phyloP scores from a whole-genome alignment of 176 grass and related monocot species.

The Phoenix roebelenii region DNA sequence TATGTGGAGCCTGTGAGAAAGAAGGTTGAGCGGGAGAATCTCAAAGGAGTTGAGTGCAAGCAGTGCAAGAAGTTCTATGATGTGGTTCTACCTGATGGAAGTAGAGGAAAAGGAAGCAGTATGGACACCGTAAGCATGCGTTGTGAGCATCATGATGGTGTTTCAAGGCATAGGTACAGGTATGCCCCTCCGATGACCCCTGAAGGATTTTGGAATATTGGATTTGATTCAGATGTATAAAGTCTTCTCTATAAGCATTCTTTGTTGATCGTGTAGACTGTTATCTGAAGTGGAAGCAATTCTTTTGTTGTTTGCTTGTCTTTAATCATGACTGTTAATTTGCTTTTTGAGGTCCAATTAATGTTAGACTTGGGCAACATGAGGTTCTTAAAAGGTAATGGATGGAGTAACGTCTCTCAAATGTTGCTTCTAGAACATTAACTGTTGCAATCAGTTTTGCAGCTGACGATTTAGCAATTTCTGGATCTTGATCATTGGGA shows the following conservation, averaged over 20 bases:
- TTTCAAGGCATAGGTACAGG: conserved; percentile 90
- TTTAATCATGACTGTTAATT: too few species aligned
- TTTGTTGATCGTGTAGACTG: too few species aligned
- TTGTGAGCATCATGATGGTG: conserved; percentile 87
- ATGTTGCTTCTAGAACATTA: too few species aligned
- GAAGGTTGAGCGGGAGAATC: conserved; percentile 71
- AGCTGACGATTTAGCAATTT: too few species aligned
- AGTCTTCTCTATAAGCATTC: not conserved
- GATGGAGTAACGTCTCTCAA: too few species aligned
- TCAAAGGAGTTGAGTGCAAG: conserved; percentile 76
- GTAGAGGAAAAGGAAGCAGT: conserved; percentile 20
- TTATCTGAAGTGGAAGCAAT: not conserved
- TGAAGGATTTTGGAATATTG: conserved; percentile 96
- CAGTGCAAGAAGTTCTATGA: conserved; percentile 98
- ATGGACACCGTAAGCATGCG: conserved; percentile 25
- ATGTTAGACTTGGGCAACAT: too few species aligned
- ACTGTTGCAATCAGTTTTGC: too few species aligned
- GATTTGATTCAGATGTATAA: conserved; percentile 91
- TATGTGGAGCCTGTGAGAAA: conserved; percentile 82
- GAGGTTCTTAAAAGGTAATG: too few species aligned
- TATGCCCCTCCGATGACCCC: conserved; percentile 77
- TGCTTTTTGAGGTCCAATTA: too few species aligned
- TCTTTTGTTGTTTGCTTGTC: not conserved
- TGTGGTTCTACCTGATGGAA: conserved; percentile 61
- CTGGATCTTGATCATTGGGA: too few species aligned